Evolutionary conservation across 208 protist genomes (phyloP).

Genomic region (Leishmania turanica): DNA sequence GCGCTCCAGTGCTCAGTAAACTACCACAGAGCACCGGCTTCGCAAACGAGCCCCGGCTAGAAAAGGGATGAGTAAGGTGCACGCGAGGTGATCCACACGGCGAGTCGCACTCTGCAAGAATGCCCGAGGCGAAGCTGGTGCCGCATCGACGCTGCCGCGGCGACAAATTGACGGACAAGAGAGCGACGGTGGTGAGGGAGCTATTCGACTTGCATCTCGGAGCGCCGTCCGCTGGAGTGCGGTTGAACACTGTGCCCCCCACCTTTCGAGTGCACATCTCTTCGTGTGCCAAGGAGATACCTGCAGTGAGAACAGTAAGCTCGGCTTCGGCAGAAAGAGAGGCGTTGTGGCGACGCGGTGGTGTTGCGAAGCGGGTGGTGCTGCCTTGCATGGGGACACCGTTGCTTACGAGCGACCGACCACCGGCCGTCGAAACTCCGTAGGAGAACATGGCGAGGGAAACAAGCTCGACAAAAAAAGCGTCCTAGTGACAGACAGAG

Average conservation of each 20-base stretch:
- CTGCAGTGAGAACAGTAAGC: slow-evolving; percentile 20
- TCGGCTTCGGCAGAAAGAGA: slow-evolving; percentile 10
- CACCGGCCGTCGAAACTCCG: background rate
- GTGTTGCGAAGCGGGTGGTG: slow-evolving; percentile 13
- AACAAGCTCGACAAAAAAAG: background rate
- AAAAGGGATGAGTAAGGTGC: background rate
- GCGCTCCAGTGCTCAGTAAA: background rate
- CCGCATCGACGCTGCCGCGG: slow-evolving; percentile 1
- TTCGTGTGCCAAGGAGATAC: background rate
- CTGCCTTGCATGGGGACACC: background rate
- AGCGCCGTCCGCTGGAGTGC: background rate
- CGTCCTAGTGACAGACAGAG: background rate
- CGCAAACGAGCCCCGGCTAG: background rate
- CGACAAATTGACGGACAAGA: background rate
- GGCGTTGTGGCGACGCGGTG: slow-evolving; percentile 8
- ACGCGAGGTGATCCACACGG: slow-evolving; percentile 18
- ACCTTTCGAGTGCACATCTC: background rate
- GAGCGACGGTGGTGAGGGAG: background rate
- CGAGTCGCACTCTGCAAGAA: slow-evolving; percentile 3
- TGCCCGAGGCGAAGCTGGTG: background rate
- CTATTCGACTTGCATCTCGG: background rate
- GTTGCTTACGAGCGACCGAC: background rate
- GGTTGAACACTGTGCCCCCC: background rate
- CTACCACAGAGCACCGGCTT: background rate
- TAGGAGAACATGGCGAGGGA: background rate